Conservation (phyloP, 306 rosid genomes). For the Prosopis cineraria region DNA sequence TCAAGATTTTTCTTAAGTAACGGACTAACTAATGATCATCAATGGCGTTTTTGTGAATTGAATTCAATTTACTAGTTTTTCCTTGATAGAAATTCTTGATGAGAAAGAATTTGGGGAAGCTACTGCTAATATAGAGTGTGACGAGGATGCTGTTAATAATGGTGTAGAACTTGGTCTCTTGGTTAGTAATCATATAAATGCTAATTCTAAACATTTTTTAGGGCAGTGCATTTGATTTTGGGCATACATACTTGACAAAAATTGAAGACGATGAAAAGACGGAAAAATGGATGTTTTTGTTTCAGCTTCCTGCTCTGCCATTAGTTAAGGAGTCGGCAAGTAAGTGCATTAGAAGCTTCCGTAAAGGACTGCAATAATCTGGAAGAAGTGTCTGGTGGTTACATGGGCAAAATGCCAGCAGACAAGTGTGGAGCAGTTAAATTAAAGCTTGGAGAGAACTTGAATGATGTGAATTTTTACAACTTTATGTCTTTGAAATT, state of each 20-base stretch:
- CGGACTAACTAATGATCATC: no score
- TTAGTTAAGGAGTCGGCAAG: slow-evolving; percentile 43
- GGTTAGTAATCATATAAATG: slow-evolving; percentile 51
- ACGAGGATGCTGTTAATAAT: slow-evolving; percentile 51
- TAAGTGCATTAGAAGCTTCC: slow-evolving; percentile 37
- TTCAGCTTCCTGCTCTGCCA: slow-evolving; percentile 79
- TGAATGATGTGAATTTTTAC: slow-evolving; percentile 66
- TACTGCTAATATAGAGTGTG: slow-evolving; percentile 50
- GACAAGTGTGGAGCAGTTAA: slow-evolving; percentile 88
- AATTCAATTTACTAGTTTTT: no score
- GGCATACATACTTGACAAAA: not conserved
- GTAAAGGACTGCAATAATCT: slow-evolving; percentile 29
- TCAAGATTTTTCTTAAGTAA: no score
- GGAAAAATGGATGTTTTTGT: slow-evolving; percentile 49
- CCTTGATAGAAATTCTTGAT: slow-evolving; percentile 78
- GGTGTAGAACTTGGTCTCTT: slow-evolving; percentile 71
- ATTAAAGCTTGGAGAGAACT: slow-evolving; percentile 68
- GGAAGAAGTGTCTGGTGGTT: slow-evolving; percentile 59
- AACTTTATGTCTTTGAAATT: not conserved
- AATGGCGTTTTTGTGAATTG: no score
- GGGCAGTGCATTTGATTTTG: slow-evolving; percentile 8
- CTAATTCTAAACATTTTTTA: not conserved
- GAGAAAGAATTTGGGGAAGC: no score
- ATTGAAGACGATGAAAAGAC: slow-evolving; percentile 53
- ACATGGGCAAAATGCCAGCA: slow-evolving; percentile 81